A percentile compares a stretch with the other conserved stretches of the same genome.
Conservation (phyloP, 768 basidiomycete genomes). For the Artomyces pyxidatus region DNA sequence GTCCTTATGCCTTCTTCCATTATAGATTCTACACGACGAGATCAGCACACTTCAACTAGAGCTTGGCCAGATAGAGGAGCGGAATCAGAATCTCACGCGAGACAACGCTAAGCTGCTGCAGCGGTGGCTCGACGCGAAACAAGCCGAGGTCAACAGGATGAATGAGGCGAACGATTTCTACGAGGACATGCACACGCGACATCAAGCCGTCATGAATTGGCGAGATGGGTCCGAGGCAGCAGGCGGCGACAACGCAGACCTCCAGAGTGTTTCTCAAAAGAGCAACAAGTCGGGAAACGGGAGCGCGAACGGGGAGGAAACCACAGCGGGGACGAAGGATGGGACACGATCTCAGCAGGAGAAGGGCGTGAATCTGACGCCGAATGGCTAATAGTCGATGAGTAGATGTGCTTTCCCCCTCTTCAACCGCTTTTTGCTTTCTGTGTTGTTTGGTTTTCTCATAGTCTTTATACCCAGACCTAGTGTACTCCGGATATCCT, state of each 20-base stretch:
- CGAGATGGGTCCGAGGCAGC: conserved; percentile 32
- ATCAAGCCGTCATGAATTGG: conserved; percentile 54
- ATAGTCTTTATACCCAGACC: conserved; percentile 1
- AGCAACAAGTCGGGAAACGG: conserved; percentile 59
- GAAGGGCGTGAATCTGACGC: conserved; percentile 74
- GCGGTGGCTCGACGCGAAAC: conserved; percentile 95
- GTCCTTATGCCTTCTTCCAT: conserved; percentile 11
- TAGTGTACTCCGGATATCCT: background rate
- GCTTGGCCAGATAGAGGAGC: conserved; percentile 80
- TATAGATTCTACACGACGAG: conserved; percentile 89
- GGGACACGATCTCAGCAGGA: conserved; percentile 62
- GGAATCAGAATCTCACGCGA: conserved; percentile 77
- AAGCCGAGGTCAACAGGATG: conserved; percentile 88
- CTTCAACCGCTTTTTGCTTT: background rate
- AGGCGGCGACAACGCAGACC: conserved; percentile 17
- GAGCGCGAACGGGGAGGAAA: conserved; percentile 41
- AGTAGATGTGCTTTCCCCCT: conserved; percentile 6
- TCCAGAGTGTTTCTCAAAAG: conserved; percentile 21
- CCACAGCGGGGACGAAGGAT: conserved; percentile 51
- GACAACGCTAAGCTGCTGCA: conserved; percentile 95
- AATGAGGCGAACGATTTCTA: conserved; percentile 90
- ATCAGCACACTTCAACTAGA: conserved; percentile 88
- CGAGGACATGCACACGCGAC: conserved; percentile 74
- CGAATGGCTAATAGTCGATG: conserved; percentile 79
- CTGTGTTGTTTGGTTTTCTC: conserved; percentile 8